Base-by-base conservation (phyloP, 345 rosid genomes). In the Geranium brycei region DNA sequence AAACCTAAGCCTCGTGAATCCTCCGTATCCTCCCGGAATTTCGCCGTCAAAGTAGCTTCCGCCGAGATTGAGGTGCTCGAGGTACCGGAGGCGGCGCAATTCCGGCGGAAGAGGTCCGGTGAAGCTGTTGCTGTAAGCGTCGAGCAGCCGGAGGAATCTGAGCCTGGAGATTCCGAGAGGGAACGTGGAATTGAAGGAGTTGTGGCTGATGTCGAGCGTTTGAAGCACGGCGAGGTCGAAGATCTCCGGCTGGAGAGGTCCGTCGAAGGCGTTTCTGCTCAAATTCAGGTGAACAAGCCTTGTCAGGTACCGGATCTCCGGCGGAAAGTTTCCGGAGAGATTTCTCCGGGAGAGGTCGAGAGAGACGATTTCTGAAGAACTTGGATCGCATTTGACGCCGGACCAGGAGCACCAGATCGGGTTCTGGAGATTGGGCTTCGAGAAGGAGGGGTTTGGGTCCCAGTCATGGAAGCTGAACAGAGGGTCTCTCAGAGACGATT, bases 381-480 rank as follows among this genome's bases (percentile, higher is more conserved):
- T 38, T 4, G 73, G 78, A 62, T 81, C 76, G 60, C 99, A 95
- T 35, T 78, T 64, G 53, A 95, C 61, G 10, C 97, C 97, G 0
- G 95, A 82, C 99, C 99, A 95, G 8, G 91, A 77, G 66, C 99
- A 91, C 96, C 96, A 87, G 68, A 74, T 75, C 1, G 82, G 77
- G 31, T 64, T 73, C 17, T 77, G 75, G 51, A 19, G 63, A 63
- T 57, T 56, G 3, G 79, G 70, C 16, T 72, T 66, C 68, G 90
- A 66, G 66, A 74, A 51, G 32, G 65, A 13, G 28, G 28, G 28
- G 28, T 1, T 23, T 23, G 28, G 28, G 28, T 23, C 28, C 99
- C 99, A 95, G 68, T 84, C 96, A 15, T 66, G 73, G 73, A 95
- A 83, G 12, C 87, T 77, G 31, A 77, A 71, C 62, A 63, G 68